Percentiles rank a stretch among this genome's conserved stretches.
phyloP scores from a whole-genome alignment of 2,329 filamentous ascomycete genomes.

The Incumbomyces lentus region DNA sequence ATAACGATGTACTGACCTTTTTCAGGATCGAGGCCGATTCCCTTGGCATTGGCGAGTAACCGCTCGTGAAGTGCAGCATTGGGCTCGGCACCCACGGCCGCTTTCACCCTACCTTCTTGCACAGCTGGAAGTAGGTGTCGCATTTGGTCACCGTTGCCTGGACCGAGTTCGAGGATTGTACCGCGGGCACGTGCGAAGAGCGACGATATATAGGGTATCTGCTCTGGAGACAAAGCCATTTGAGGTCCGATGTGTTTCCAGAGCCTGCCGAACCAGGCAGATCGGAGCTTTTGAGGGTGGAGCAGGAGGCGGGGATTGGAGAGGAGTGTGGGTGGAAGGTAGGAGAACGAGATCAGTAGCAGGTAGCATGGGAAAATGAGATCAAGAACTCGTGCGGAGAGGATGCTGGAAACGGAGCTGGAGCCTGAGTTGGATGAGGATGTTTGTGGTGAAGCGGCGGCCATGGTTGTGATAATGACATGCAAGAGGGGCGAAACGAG shows the following conservation, averaged over 20 bases:
- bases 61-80: slow-evolving; percentile 27
- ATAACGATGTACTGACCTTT: slow-evolving; percentile 31
- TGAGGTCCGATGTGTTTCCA: slow-evolving; percentile 14
- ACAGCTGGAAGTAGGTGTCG: slow-evolving; percentile 25
- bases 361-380: slow-evolving; percentile 4
- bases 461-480: background rate
- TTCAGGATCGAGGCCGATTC: slow-evolving; percentile 20
- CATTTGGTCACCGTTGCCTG: slow-evolving; percentile 36
- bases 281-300: slow-evolving; percentile 9
- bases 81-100: slow-evolving; percentile 34
- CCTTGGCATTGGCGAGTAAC: slow-evolving; percentile 25
- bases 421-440: no score
- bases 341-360: slow-evolving; percentile 10
- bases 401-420: background rate
- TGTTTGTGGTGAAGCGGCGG: background rate
- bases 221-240: slow-evolving; percentile 14
- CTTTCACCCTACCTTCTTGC: slow-evolving; percentile 20
- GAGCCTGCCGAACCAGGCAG: slow-evolving; percentile 18
- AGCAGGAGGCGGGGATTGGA: slow-evolving; percentile 5
- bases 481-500: background rate
- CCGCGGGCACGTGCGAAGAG: slow-evolving; percentile 26
- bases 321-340: background rate
- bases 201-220: slow-evolving; percentile 13
- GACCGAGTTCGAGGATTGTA: slow-evolving; percentile 35
- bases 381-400: slow-evolving; percentile 1